Conservation (phyloP, 1,284 basidiomycete species). For the Mycena sp. region DNA sequence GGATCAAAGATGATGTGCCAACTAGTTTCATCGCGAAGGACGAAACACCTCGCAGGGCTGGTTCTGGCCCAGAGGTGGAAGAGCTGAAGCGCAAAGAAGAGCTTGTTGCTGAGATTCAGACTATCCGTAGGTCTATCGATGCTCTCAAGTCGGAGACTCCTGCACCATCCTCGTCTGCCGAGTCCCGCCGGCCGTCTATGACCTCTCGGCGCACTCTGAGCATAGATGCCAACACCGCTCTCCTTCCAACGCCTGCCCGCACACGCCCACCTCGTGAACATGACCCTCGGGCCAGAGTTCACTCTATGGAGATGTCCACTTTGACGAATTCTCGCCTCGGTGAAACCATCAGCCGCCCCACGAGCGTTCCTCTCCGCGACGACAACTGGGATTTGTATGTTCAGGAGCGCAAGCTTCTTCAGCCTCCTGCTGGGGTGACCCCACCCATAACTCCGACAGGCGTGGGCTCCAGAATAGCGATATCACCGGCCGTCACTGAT, state of each 20-base stretch:
- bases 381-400: conserved; percentile 83
- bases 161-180: conserved; percentile 60
- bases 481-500: conserved; percentile 77
- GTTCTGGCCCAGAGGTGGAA: conserved; percentile 59
- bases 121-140: conserved; percentile 81
- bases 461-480: conserved; percentile 52
- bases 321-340: conserved; percentile 56
- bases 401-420: conserved; percentile 80
- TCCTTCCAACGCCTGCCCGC: conserved; percentile 61
- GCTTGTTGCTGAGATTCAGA: conserved; percentile 78
- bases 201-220: conserved; percentile 73
- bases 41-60: conserved; percentile 48
- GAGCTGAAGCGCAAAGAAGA: conserved; percentile 74
- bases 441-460: conserved; percentile 71
- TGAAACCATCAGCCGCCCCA: conserved; percentile 70
- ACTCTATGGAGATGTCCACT: conserved; percentile 73
- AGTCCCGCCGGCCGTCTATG: conserved; percentile 74
- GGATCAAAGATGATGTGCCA: conserved; percentile 78
- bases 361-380: conserved; percentile 74
- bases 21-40: conserved; percentile 66
- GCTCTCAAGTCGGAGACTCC: conserved; percentile 74
- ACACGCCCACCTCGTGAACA: conserved; percentile 70
- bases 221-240: conserved; percentile 61
- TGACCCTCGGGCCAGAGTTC: conserved; percentile 71
- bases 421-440: conserved; percentile 82